Percentiles rank a stretch among this genome's conserved stretches.
Evolutionary conservation across 2,329 filamentous ascomycete species (phyloP).

Genomic region (Penicillium glabrum): DNA sequence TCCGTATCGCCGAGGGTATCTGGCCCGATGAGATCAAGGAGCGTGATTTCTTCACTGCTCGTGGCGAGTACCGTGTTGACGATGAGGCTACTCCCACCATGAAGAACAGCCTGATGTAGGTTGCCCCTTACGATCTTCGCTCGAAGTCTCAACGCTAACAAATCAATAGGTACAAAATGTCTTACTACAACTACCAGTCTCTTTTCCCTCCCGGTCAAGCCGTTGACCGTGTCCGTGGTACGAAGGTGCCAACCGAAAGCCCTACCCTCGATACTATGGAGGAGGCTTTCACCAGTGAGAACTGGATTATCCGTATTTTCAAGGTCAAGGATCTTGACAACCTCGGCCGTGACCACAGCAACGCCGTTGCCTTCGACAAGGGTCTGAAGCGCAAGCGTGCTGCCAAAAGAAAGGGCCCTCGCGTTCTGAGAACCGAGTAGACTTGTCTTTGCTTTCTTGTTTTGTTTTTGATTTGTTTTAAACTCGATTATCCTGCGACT

Average conservation of each 20-base stretch:
- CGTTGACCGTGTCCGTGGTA: constrained; percentile 81
- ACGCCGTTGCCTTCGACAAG: constrained; percentile 54
- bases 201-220: constrained; percentile 93
- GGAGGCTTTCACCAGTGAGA: constrained; percentile 98
- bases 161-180: constrained; percentile 92
- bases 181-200: constrained; percentile 93
- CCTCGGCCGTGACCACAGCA: constrained; percentile 81
- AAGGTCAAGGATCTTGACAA: constrained; percentile 99
- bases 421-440: constrained; percentile 47
- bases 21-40: constrained; percentile 99
- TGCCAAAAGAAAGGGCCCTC: constrained; percentile 44
- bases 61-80: constrained; percentile 94
- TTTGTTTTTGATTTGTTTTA: constrained; percentile 12
- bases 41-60: constrained; percentile 88
- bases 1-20: constrained; percentile 96
- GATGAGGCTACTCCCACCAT: constrained; percentile 92
- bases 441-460: constrained; percentile 8
- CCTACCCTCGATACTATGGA: constrained; percentile 86
- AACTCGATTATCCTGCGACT: constrained; percentile 8
- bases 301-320: constrained; percentile 99
- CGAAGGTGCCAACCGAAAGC: constrained; percentile 75
- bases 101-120: constrained; percentile 99
- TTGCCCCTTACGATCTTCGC: neutral
- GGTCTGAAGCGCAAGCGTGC: constrained; percentile 55
- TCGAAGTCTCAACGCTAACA: constrained; percentile 3